Percentiles rank a stretch among this genome's conserved stretches.
Conservation (phyloP, 208 protist genomes). For the Porcisia hertigi region DNA sequence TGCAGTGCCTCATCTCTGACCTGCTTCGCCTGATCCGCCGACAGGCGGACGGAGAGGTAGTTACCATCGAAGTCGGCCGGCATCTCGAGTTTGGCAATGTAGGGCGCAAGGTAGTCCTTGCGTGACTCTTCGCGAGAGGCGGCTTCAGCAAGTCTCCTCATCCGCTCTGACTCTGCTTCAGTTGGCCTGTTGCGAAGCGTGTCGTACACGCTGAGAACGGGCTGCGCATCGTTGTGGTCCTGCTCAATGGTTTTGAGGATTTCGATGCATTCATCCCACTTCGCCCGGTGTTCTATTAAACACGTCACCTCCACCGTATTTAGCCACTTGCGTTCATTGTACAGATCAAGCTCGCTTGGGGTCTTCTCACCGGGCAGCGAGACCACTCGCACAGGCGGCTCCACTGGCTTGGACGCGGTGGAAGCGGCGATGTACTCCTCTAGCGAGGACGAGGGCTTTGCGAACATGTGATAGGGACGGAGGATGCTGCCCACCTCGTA, state of each 20-base stretch:
- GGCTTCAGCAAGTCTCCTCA: constrained; percentile 67
- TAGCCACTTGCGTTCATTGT: constrained; percentile 87
- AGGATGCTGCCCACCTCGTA: constrained; percentile 75
- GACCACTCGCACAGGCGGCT: constrained; percentile 60
- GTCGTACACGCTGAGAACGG: constrained; percentile 77
- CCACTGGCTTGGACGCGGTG: constrained; percentile 25
- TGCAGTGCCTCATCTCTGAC: constrained; percentile 84
- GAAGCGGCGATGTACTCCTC: constrained; percentile 80
- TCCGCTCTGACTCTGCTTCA: constrained; percentile 81
- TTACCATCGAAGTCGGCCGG: constrained; percentile 70
- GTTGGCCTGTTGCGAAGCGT: constrained; percentile 87
- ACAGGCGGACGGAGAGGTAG: constrained; percentile 71
- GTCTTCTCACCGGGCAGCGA: constrained; percentile 62
- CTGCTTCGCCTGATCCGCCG: constrained; percentile 73
- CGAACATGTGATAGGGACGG: constrained; percentile 81
- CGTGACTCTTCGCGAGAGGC: constrained; percentile 72
- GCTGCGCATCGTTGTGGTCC: constrained; percentile 42
- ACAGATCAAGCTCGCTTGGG: constrained; percentile 77
- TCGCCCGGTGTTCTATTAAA: constrained; percentile 55
- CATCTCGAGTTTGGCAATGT: constrained; percentile 85
- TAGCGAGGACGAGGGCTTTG: constrained; percentile 64
- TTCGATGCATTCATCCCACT: constrained; percentile 57
- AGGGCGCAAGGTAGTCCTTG: constrained; percentile 89
- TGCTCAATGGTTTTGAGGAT: constrained; percentile 55
- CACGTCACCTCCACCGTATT: constrained; percentile 59